These are phyloP conservation scores for Vinca minor DNA, from an alignment of 257 asterid species.

Conservation along the genomic window DNA sequence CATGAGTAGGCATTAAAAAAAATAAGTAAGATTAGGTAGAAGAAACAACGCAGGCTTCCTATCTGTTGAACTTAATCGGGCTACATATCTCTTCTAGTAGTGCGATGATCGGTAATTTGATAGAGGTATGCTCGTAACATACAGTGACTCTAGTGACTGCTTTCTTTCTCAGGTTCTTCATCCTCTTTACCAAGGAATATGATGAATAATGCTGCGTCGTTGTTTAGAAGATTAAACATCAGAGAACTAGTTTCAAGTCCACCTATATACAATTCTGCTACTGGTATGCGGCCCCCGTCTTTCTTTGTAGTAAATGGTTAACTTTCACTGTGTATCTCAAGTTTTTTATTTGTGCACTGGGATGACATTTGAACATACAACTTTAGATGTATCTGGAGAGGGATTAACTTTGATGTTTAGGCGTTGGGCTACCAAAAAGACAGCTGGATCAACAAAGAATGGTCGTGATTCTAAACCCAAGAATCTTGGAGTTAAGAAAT, in stretches of 20 bases:
- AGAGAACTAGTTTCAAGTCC: constrained; percentile 42
- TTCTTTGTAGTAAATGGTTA: neutral
- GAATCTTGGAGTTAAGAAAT: constrained; percentile 83
- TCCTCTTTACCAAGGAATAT: neutral
- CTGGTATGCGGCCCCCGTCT: constrained; percentile 30
- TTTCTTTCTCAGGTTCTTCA: neutral
- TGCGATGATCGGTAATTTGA: too few relatives aligned
- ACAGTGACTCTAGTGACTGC: too few relatives aligned
- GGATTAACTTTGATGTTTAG: constrained; percentile 68
- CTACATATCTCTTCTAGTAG: too few relatives aligned
- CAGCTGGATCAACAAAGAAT: constrained; percentile 87
- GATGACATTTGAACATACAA: neutral
- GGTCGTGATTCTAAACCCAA: constrained; percentile 85
- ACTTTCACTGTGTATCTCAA: neutral
- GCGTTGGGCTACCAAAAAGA: constrained; percentile 89
- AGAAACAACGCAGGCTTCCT: too few relatives aligned
- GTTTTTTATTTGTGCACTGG: neutral
- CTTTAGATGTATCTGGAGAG: constrained; percentile 53
- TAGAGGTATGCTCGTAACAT: too few relatives aligned
- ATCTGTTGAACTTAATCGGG: too few relatives aligned
- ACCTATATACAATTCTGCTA: constrained; percentile 45
- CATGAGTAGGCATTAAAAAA: too few relatives aligned
- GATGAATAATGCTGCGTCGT: constrained; percentile 19
- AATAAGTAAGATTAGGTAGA: too few relatives aligned
- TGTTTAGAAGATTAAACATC: constrained; percentile 47